Conservation (phyloP, 2,329 filamentous ascomycete genomes). For the Teratosphaeria zuluensis region DNA sequence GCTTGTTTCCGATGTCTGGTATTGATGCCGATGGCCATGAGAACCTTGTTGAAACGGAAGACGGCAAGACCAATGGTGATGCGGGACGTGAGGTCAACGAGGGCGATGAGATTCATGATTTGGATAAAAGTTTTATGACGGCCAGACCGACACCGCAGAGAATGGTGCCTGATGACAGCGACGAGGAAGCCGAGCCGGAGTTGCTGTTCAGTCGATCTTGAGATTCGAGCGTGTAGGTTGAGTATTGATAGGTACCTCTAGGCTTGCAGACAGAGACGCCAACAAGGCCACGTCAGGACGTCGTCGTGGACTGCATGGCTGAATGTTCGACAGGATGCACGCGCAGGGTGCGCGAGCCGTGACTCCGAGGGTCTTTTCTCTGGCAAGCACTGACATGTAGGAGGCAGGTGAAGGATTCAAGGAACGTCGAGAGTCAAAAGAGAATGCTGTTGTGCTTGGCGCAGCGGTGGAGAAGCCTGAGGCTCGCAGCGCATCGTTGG, state of each 20-base stretch:
- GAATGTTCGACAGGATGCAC: too few species aligned
- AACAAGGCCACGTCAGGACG: too few species aligned
- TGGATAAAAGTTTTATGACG: slow-evolving; percentile 26
- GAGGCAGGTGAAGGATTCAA: too few species aligned
- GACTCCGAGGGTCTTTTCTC: too few species aligned
- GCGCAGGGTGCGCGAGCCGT: too few species aligned
- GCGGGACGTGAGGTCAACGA: slow-evolving; percentile 1
- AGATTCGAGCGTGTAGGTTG: slow-evolving; percentile 10
- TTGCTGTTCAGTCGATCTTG: slow-evolving; percentile 31
- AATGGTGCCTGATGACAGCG: slow-evolving; percentile 24
- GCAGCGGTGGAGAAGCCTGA: neutral
- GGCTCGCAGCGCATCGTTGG: neutral
- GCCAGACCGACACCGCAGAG: slow-evolving; percentile 14
- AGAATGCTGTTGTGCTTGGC: neutral
- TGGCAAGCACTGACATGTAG: too few species aligned
- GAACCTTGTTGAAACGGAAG: slow-evolving; percentile 1
- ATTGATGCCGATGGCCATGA: neutral
- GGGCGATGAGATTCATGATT: slow-evolving; percentile 18
- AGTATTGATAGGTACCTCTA: neutral
- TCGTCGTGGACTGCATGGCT: too few species aligned
- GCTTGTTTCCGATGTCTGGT: slow-evolving; percentile 18
- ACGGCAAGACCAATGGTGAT: neutral
- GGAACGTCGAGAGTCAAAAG: neutral
- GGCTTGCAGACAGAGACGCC: neutral
- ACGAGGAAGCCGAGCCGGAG: slow-evolving; percentile 40